These are phyloP conservation scores for Jackrogersella minutella DNA, from an alignment of 495 filamentous ascomycete species.

Conservation along the genomic window DNA sequence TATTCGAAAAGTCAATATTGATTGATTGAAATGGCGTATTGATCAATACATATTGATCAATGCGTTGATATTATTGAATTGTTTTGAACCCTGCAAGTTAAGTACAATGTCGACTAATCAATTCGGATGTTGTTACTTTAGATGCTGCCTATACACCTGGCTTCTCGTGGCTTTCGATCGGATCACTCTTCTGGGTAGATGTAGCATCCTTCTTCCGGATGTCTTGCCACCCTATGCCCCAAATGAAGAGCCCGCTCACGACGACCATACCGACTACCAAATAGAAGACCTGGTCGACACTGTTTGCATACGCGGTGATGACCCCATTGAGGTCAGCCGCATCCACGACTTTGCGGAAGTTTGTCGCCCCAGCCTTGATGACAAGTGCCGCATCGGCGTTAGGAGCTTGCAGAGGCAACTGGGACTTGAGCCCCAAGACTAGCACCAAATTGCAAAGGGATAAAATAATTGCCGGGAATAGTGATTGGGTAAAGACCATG, in stretches of 20 bases:
- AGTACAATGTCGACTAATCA: too few relatives aligned
- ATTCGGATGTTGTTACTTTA: too few relatives aligned
- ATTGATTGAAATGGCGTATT: too few relatives aligned
- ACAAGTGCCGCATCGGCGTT: conserved; percentile 10
- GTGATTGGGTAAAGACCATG: conserved; percentile 58
- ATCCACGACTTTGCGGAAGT: conserved; percentile 51
- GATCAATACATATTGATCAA: too few relatives aligned
- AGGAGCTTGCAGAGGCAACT: too few relatives aligned
- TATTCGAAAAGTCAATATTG: too few relatives aligned
- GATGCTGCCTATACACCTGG: too few relatives aligned
- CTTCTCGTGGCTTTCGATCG: too few relatives aligned
- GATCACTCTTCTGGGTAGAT: too few relatives aligned
- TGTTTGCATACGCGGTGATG: conserved; percentile 53
- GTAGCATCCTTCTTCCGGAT: conserved; percentile 54
- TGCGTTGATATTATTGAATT: too few relatives aligned
- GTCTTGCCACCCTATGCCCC: conserved; percentile 62
- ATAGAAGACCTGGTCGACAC: conserved; percentile 51
- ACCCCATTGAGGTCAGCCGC: conserved; percentile 34
- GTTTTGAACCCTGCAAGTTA: too few relatives aligned
- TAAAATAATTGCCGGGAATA: conserved; percentile 57
- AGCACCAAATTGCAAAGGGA: not conserved
- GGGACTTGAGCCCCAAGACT: too few relatives aligned
- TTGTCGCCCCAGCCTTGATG: conserved; percentile 51
- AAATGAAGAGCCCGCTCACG: conserved; percentile 40
- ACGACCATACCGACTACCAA: conserved; percentile 42